phyloP scores from a whole-genome alignment of 805 yeast species.

The Saccharomycopsis malanga region DNA sequence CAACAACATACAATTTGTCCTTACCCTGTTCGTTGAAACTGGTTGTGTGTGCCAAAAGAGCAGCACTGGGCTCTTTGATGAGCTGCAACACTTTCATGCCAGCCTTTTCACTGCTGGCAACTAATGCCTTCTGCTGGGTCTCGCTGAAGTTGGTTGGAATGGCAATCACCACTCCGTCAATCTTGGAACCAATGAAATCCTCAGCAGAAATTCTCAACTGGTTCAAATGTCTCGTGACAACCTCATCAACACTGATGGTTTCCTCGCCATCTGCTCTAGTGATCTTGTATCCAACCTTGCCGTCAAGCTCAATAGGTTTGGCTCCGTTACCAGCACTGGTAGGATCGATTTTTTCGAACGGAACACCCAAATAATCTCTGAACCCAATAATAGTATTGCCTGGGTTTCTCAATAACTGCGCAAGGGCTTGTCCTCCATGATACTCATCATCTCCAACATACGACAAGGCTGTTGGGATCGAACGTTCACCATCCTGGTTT shows the following conservation, averaged over 20 bases:
- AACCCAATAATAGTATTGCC: constrained; percentile 80
- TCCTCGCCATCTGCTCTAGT: constrained; percentile 41
- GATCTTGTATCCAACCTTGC: constrained; percentile 63
- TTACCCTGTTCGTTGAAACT: constrained; percentile 31
- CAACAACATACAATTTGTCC: constrained; percentile 82
- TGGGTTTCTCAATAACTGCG: constrained; percentile 88
- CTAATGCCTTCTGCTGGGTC: constrained; percentile 59
- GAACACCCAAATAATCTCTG: constrained; percentile 84
- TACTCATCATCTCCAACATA: constrained; percentile 93
- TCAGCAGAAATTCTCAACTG: constrained; percentile 83
- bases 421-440: constrained; percentile 94
- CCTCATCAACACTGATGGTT: constrained; percentile 64
- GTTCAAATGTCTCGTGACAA: constrained; percentile 73
- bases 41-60: constrained; percentile 69
- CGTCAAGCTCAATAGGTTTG: constrained; percentile 56
- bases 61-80: constrained; percentile 89
- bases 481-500: constrained; percentile 97
- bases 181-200: constrained; percentile 77
- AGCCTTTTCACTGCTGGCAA: constrained; percentile 56
- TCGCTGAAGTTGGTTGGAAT: constrained; percentile 85
- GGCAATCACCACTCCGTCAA: constrained; percentile 80
- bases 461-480: constrained; percentile 87
- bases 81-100: constrained; percentile 79
- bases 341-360: constrained; percentile 62
- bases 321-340: constrained; percentile 60